phyloP scores from a whole-genome alignment of 2,329 filamentous ascomycete genomes.

The Xylariales sp. region DNA sequence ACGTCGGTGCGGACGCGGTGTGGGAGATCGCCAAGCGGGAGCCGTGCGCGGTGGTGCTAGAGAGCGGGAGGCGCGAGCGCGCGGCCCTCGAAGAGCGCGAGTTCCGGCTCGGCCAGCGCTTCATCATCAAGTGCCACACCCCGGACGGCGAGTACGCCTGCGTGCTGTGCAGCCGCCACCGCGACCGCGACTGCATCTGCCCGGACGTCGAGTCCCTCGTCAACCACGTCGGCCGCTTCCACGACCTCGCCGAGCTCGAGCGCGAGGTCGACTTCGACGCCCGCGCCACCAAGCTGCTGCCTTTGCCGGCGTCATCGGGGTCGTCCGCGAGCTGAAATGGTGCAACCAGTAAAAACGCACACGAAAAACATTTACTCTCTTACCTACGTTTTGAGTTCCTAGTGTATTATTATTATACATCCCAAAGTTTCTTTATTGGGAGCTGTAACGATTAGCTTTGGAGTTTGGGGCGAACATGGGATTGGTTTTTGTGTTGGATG shows the following conservation, averaged over 20 bases:
- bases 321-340: too few species aligned
- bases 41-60: not conserved
- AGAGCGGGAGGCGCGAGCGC: constrained; percentile 6
- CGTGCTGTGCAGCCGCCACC: constrained; percentile 22
- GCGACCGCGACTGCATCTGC: constrained; percentile 23
- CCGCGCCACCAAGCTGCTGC: constrained; percentile 1
- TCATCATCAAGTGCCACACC: constrained; percentile 32
- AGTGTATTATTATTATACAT: too few species aligned
- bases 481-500: too few species aligned
- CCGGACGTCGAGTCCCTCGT: constrained; percentile 22
- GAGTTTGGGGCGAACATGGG: too few species aligned
- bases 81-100: constrained; percentile 20
- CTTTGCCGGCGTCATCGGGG: not conserved
- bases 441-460: too few species aligned
- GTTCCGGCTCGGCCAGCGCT: constrained; percentile 27
- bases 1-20: constrained; percentile 19
- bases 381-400: too few species aligned
- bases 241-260: constrained; percentile 11
- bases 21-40: constrained; percentile 22
- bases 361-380: too few species aligned
- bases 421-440: too few species aligned
- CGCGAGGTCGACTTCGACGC: constrained; percentile 11
- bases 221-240: constrained; percentile 20
- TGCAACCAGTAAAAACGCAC: too few species aligned
- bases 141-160: constrained; percentile 26